Conservation (phyloP, 495 filamentous ascomycete species). For the Apodospora peruviana region DNA sequence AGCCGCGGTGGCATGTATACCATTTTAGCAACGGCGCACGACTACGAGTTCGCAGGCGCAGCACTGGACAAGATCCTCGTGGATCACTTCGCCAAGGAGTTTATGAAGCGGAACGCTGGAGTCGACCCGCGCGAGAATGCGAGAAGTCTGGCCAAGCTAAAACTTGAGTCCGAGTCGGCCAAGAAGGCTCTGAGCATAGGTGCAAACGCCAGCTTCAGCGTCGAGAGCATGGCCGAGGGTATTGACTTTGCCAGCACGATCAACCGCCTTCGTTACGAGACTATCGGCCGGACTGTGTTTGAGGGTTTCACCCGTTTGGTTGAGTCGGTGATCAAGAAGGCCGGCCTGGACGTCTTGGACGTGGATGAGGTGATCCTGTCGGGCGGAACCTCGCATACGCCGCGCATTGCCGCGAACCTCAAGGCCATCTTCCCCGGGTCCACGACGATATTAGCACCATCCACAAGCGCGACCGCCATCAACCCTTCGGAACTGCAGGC, state of each 20-base stretch:
- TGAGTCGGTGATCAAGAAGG: constrained; percentile 82
- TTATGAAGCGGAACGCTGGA: constrained; percentile 84
- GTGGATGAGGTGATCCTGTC: constrained; percentile 93
- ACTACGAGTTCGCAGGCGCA: constrained; percentile 82
- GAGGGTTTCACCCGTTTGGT: constrained; percentile 80
- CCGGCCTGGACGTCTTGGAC: constrained; percentile 84
- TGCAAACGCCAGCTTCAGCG: constrained; percentile 79
- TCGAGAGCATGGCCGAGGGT: constrained; percentile 82
- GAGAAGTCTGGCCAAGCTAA: constrained; percentile 82
- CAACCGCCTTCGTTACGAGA: constrained; percentile 89
- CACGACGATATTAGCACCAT: constrained; percentile 76
- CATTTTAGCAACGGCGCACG: constrained; percentile 86
- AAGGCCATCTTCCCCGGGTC: constrained; percentile 71
- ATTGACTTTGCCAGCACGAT: constrained; percentile 86
- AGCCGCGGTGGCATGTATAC: constrained; percentile 95
- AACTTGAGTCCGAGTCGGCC: constrained; percentile 80
- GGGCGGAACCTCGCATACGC: constrained; percentile 89
- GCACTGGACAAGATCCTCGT: constrained; percentile 84
- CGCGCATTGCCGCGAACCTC: constrained; percentile 77
- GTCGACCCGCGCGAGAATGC: constrained; percentile 77
- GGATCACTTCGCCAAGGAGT: constrained; percentile 97
- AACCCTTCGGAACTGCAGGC: constrained; percentile 89
- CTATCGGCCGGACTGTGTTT: constrained; percentile 79
- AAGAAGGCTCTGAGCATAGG: constrained; percentile 88
- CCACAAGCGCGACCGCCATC: constrained; percentile 68